Percentiles rank a stretch among this genome's conserved stretches.
Evolutionary conservation across 2,329 filamentous ascomycete species (phyloP).

Genomic region (Cladosporium sp.): DNA sequence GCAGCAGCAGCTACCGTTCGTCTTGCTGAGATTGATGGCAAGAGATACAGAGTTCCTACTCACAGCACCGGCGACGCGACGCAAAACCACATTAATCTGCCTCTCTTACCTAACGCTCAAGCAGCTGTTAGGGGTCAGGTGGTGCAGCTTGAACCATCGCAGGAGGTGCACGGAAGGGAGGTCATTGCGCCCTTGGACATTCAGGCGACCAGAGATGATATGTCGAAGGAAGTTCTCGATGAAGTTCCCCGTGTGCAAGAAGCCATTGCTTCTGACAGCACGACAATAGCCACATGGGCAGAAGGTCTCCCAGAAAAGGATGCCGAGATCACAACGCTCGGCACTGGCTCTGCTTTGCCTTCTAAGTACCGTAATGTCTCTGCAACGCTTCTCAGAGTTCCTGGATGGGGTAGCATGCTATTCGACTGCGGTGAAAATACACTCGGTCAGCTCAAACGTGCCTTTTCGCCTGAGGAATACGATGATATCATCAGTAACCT

Average conservation of each 20-base stretch:
- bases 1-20: constrained; percentile 62
- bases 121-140: constrained; percentile 30
- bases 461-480: constrained; percentile 62
- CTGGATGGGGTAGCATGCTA: constrained; percentile 79
- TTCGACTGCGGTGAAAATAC: constrained; percentile 93
- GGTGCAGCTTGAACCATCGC: constrained; percentile 33
- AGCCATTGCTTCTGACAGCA: constrained; percentile 28
- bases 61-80: constrained; percentile 33
- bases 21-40: constrained; percentile 66
- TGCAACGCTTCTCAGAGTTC: constrained; percentile 76
- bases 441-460: constrained; percentile 75
- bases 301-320: constrained; percentile 67
- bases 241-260: constrained; percentile 46
- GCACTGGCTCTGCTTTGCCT: constrained; percentile 84
- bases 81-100: background rate
- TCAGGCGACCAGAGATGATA: constrained; percentile 38
- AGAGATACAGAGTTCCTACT: constrained; percentile 66
- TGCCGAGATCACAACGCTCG: constrained; percentile 78
- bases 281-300: constrained; percentile 51
- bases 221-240: constrained; percentile 44
- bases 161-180: constrained; percentile 43
- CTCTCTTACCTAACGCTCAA: constrained; percentile 3
- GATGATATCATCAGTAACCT: constrained; percentile 70
- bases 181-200: constrained; percentile 49
- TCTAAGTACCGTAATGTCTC: constrained; percentile 96